Conservation (phyloP, 1,284 basidiomycete genomes). For the Cystobasidium sp. region DNA sequence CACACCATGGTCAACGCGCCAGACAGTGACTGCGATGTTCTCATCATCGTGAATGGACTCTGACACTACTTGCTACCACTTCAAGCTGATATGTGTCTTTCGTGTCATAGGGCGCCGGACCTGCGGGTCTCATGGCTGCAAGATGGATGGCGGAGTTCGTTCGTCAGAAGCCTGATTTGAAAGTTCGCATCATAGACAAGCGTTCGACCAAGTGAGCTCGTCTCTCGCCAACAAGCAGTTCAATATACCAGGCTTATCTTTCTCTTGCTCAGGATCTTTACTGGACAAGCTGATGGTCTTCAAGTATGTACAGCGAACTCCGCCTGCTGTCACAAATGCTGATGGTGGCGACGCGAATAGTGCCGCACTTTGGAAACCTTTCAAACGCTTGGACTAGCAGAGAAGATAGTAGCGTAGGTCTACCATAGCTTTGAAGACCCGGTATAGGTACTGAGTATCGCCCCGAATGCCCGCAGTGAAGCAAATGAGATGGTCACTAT, state of each 20-base stretch:
- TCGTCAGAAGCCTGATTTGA: slow-evolving; percentile 35
- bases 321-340: neutral
- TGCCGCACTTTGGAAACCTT: slow-evolving; percentile 41
- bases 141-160: slow-evolving; percentile 43
- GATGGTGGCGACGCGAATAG: neutral
- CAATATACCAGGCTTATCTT: too few species aligned
- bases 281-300: slow-evolving; percentile 43
- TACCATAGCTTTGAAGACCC: neutral
- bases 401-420: slow-evolving; percentile 23
- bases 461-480: slow-evolving; percentile 1
- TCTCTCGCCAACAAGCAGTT: too few species aligned
- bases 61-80: too few species aligned
- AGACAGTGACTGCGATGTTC: slow-evolving; percentile 35
- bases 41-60: slow-evolving; percentile 27
- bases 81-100: neutral
- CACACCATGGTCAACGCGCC: slow-evolving; percentile 14
- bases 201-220: slow-evolving; percentile 43
- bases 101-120: slow-evolving; percentile 31
- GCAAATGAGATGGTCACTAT: slow-evolving; percentile 43
- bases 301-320: slow-evolving; percentile 3
- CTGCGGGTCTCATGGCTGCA: slow-evolving; percentile 39
- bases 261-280: slow-evolving; percentile 43
- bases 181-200: slow-evolving; percentile 39
- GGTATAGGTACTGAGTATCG: neutral
- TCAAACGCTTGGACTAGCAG: slow-evolving; percentile 41